A percentile compares a stretch with the other conserved stretches of the same genome.
Evolutionary conservation across 306 rosid genomes (phyloP).

Genomic region (Glycyrrhiza uralensis): DNA sequence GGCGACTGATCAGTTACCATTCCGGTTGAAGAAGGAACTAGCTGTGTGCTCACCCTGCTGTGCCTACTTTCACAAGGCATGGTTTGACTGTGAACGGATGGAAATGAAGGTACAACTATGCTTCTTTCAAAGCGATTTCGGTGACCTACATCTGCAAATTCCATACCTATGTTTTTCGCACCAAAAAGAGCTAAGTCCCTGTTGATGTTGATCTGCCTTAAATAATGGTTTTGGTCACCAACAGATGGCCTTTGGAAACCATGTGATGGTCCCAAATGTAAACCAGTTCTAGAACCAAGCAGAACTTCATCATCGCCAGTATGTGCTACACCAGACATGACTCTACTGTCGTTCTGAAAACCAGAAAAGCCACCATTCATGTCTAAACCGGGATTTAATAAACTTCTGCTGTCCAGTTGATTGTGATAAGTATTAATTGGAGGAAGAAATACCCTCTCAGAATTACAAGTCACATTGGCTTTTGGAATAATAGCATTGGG

Average conservation of each 20-base stretch:
- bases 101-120: slow-evolving; percentile 13
- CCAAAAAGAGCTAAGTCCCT: slow-evolving; percentile 1
- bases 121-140: not conserved
- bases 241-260: slow-evolving; percentile 20
- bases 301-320: not conserved
- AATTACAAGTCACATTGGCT: not conserved
- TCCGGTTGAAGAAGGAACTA: slow-evolving; percentile 6
- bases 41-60: not conserved
- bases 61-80: slow-evolving; percentile 1
- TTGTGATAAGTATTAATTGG: not conserved
- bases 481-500: slow-evolving; percentile 12
- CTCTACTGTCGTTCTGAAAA: slow-evolving; percentile 22
- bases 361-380: slow-evolving; percentile 17
- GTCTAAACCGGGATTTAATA: slow-evolving; percentile 10
- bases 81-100: slow-evolving; percentile 12
- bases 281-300: slow-evolving; percentile 6
- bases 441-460: slow-evolving; percentile 17
- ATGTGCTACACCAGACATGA: not conserved
- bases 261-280: slow-evolving; percentile 5
- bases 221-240: slow-evolving; percentile 10
- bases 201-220: not conserved
- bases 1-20: not conserved
- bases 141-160: not conserved
- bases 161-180: slow-evolving; percentile 9
- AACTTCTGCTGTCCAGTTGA: slow-evolving; percentile 6